Conservation (phyloP, 1,284 basidiomycete genomes). For the Vanrija sp. region DNA sequence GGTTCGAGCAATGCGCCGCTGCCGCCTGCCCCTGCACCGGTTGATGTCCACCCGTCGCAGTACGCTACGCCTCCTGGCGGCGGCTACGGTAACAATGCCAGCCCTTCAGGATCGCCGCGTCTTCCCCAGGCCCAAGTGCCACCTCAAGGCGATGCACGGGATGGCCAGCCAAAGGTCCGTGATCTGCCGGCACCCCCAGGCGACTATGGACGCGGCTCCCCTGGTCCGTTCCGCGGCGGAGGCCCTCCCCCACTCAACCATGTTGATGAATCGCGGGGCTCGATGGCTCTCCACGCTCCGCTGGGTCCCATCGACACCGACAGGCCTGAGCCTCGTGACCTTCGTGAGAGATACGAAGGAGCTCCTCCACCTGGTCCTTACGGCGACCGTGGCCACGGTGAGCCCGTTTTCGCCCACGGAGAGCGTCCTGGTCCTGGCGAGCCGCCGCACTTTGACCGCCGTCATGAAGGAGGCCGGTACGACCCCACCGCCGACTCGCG, state of each 20-base stretch:
- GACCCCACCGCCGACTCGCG: slow-evolving; percentile 33
- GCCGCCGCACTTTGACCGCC: neutral
- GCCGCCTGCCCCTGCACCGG: slow-evolving; percentile 77
- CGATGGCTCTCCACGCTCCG: slow-evolving; percentile 57
- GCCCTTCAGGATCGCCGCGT: slow-evolving; percentile 16
- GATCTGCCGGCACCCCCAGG: slow-evolving; percentile 38
- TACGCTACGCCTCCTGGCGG: slow-evolving; percentile 59
- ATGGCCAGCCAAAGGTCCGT: slow-evolving; percentile 19
- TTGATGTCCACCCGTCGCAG: slow-evolving; percentile 91
- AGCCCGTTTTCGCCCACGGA: too few species aligned
- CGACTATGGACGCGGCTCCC: slow-evolving; percentile 14
- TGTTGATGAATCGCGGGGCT: slow-evolving; percentile 43
- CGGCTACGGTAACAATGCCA: slow-evolving; percentile 16
- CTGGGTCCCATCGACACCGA: slow-evolving; percentile 82
- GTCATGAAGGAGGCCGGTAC: slow-evolving; percentile 17
- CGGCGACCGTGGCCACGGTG: neutral
- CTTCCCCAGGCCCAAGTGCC: slow-evolving; percentile 12
- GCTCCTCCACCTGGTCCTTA: neutral
- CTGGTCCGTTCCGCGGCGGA: slow-evolving; percentile 43
- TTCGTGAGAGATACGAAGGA: slow-evolving; percentile 12
- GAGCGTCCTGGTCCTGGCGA: slow-evolving; percentile 4
- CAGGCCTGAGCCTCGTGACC: slow-evolving; percentile 47
- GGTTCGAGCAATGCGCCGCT: slow-evolving; percentile 73
- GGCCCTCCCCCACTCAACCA: slow-evolving; percentile 42
- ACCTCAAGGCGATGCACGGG: neutral